These are phyloP conservation scores for Blastomyces silverae DNA, from an alignment of 2,329 filamentous ascomycete genomes.

Conservation along the genomic window DNA sequence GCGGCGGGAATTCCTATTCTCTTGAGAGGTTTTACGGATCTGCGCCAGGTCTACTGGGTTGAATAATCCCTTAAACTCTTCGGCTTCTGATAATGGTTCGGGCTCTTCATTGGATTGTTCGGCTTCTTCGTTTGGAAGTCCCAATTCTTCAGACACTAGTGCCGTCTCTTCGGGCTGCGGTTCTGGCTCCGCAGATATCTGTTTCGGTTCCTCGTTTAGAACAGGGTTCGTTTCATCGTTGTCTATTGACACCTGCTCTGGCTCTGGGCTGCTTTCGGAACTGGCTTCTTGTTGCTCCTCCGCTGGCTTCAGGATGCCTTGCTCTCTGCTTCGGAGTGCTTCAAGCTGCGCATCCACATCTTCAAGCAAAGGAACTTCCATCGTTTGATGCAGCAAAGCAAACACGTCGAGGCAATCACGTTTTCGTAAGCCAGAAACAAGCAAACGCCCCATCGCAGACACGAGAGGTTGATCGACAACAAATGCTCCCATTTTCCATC, in stretches of 20 bases:
- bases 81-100: not conserved
- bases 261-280: not conserved
- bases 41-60: slow-evolving; percentile 27
- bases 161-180: not conserved
- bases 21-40: slow-evolving; percentile 9
- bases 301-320: not conserved
- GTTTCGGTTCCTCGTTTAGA: not conserved
- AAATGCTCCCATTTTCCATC: slow-evolving; percentile 66
- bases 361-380: slow-evolving; percentile 55
- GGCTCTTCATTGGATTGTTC: not conserved
- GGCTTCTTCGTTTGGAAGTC: not conserved
- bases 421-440: slow-evolving; percentile 57
- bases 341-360: slow-evolving; percentile 17
- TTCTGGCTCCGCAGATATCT: not conserved
- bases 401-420: slow-evolving; percentile 66
- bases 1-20: slow-evolving; percentile 2
- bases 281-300: not conserved
- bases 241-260: not conserved
- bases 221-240: not conserved
- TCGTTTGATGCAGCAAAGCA: slow-evolving; percentile 71
- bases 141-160: not conserved
- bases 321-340: not conserved
- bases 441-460: slow-evolving; percentile 68
- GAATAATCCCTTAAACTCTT: slow-evolving; percentile 24
- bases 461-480: slow-evolving; percentile 71